These are phyloP conservation scores for Closterium sp. DNA, from an alignment of 139 green algal species.

Conservation along the genomic window DNA sequence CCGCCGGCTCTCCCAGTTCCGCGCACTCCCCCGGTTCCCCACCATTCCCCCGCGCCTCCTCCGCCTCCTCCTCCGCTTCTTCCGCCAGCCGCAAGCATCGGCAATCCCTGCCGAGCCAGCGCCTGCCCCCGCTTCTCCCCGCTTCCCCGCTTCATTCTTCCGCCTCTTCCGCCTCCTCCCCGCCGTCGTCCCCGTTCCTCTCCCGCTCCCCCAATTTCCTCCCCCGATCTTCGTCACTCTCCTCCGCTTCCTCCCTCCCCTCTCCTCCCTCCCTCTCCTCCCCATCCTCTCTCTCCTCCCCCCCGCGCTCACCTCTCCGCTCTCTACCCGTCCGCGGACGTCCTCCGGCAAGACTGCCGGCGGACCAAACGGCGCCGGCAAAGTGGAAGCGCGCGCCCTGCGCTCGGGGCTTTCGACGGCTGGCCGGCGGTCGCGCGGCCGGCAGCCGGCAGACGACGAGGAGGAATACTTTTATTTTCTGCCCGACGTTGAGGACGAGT, in stretches of 20 bases:
- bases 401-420: background rate
- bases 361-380: background rate
- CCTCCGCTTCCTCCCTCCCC: background rate
- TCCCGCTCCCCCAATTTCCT: background rate
- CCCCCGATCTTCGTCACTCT: background rate
- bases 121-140: background rate
- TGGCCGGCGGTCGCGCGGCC: background rate
- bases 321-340: background rate
- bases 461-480: background rate
- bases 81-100: background rate
- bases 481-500: background rate
- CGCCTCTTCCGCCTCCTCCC: background rate
- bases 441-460: background rate
- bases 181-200: background rate
- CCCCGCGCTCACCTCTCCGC: background rate
- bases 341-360: background rate
- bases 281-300: background rate
- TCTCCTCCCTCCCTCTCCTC: background rate
- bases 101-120: background rate
- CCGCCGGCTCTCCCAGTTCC: background rate
- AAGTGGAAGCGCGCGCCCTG: background rate
- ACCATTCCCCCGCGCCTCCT: background rate
- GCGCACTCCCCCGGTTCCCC: background rate
- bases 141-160: background rate
- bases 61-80: background rate